These are phyloP conservation scores for Solanum megistacrolobum DNA, from an alignment of 257 asterid species.

Conservation along the genomic window DNA sequence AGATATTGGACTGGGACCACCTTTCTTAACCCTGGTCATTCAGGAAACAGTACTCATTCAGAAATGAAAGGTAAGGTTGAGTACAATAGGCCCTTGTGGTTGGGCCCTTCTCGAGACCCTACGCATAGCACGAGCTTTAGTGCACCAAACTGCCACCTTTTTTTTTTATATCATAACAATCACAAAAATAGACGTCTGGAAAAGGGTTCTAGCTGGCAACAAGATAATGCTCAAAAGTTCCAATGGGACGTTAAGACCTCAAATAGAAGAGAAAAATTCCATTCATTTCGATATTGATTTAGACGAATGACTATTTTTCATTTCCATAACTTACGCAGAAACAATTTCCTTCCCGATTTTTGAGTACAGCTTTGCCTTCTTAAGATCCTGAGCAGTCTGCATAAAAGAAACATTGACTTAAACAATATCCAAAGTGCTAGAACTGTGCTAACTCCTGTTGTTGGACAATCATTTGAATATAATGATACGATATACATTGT, in stretches of 20 bases:
- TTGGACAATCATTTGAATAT: not conserved
- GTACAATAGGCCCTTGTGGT: not conserved
- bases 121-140: not conserved
- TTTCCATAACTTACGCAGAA: constrained; percentile 62
- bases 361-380: constrained; percentile 64
- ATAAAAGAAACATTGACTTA: constrained; percentile 1
- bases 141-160: not conserved
- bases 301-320: not conserved
- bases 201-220: not conserved
- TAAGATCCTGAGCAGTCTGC: constrained; percentile 82
- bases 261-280: not conserved
- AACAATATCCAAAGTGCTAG: not conserved
- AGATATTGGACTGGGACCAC: constrained; percentile 70
- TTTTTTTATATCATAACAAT: not conserved
- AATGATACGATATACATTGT: not conserved
- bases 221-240: not conserved
- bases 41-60: constrained; percentile 4
- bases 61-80: not conserved
- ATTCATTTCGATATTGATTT: not conserved
- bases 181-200: not conserved
- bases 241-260: not conserved
- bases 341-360: constrained; percentile 91
- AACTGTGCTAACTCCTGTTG: not conserved
- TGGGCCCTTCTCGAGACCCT: not conserved
- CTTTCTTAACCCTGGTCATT: constrained; percentile 67